Evolutionary conservation across 1,284 basidiomycete genomes (phyloP).

Genomic region (Filobasidium uniguttulatum): DNA sequence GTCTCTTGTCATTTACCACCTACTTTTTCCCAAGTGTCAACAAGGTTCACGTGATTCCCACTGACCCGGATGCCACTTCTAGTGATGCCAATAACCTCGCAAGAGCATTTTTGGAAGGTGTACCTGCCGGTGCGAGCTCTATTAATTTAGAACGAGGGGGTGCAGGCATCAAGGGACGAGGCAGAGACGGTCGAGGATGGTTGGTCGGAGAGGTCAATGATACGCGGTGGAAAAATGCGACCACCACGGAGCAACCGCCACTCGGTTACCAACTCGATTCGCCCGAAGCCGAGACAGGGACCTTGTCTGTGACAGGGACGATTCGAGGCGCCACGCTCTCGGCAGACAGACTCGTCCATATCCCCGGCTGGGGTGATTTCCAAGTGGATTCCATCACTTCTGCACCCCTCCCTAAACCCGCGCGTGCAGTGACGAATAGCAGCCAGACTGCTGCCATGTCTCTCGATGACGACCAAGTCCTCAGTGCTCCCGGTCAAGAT

Average conservation of each 20-base stretch:
- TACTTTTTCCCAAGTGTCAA: conserved; percentile 86
- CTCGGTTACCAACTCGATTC: conserved; percentile 46
- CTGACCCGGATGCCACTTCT: conserved; percentile 42
- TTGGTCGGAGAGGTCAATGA: conserved; percentile 53
- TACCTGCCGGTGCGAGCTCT: conserved; percentile 39
- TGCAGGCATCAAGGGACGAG: conserved; percentile 17
- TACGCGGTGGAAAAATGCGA: conserved; percentile 16
- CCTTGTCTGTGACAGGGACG: conserved; percentile 64
- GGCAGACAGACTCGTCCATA: conserved; percentile 72
- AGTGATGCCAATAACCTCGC: conserved; percentile 45
- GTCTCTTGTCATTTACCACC: conserved; percentile 76
- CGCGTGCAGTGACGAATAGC: conserved; percentile 11
- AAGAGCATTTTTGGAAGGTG: conserved; percentile 64
- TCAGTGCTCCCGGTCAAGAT: conserved; percentile 44
- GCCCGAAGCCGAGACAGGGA: conserved; percentile 28
- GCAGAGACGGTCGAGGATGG: conserved; percentile 66
- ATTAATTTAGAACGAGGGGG: not conserved
- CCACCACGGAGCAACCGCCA: conserved; percentile 15
- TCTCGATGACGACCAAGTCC: conserved; percentile 15
- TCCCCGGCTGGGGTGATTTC: conserved; percentile 82
- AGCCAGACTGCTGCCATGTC: conserved; percentile 23
- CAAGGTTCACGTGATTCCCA: conserved; percentile 45
- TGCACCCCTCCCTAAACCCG: conserved; percentile 39
- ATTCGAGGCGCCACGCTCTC: conserved; percentile 67
- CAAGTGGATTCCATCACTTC: conserved; percentile 53